Evolutionary conservation across 2,329 filamentous ascomycete species (phyloP).

Genomic region (Alternaria brassicae): DNA sequence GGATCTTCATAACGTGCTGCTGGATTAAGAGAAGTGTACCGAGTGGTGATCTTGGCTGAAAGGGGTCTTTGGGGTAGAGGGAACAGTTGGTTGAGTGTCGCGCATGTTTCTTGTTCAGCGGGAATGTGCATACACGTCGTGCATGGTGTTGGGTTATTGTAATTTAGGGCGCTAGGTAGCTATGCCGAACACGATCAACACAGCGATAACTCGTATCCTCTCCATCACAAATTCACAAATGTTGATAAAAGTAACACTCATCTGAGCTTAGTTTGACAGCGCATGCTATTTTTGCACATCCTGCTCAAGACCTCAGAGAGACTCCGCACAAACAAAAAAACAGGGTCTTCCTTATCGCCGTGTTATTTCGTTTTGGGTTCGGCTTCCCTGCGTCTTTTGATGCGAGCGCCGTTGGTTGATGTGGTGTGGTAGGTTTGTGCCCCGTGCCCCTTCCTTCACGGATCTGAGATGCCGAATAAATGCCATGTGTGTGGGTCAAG

Average conservation of each 20-base stretch:
- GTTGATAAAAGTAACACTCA: neutral
- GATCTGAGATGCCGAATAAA: slow-evolving; percentile 14
- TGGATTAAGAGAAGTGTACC: neutral
- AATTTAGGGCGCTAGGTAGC: neutral
- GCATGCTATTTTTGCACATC: slow-evolving; percentile 1
- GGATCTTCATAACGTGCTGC: neutral
- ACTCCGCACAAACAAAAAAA: neutral
- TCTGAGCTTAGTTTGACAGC: neutral
- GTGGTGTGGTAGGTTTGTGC: slow-evolving; percentile 3
- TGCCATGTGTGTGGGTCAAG: slow-evolving; percentile 14
- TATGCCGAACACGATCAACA: neutral
- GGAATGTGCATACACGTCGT: neutral
- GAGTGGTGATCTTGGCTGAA: neutral
- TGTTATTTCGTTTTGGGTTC: neutral
- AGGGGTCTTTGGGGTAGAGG: neutral
- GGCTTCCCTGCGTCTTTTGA: slow-evolving; percentile 5
- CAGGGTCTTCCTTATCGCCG: slow-evolving; percentile 3
- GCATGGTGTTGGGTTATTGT: slow-evolving; percentile 1
- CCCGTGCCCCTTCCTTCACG: slow-evolving; percentile 7
- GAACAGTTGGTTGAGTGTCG: neutral
- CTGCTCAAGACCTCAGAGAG: neutral
- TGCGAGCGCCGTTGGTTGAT: slow-evolving; percentile 1
- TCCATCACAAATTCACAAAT: neutral
- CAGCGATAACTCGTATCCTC: neutral
- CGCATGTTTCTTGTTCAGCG: neutral